Evolutionary conservation across 306 rosid species (phyloP).

Genomic region (Leucaena leucocephala): DNA sequence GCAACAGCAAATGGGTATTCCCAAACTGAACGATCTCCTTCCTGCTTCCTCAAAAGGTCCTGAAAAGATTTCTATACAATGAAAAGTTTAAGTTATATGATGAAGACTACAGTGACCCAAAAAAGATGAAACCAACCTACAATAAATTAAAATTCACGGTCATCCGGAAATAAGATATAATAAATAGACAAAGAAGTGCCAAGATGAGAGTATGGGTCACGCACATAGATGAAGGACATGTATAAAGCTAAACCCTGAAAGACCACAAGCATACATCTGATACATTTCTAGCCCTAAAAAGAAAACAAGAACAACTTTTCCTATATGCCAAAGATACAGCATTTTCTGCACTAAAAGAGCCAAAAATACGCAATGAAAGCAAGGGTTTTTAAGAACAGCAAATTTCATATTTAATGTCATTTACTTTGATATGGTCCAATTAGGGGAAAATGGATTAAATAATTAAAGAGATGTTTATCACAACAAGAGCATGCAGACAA

Average conservation of each 20-base stretch:
- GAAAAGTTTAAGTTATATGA: slow-evolving; percentile 36
- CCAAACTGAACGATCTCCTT: slow-evolving; percentile 98
- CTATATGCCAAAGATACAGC: slow-evolving; percentile 12
- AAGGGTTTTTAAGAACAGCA: slow-evolving; percentile 7
- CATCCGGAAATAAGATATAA: slow-evolving; percentile 2
- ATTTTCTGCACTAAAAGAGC: slow-evolving; percentile 24
- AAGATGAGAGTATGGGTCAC: neutral
- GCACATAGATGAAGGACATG: slow-evolving; percentile 17
- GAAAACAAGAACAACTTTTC: neutral
- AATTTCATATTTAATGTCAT: neutral
- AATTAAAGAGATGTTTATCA: neutral
- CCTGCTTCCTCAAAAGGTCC: slow-evolving; percentile 93
- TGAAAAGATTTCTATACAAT: slow-evolving; percentile 89
- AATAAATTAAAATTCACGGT: neutral
- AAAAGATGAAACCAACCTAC: slow-evolving; percentile 6
- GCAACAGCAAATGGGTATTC: slow-evolving; percentile 99
- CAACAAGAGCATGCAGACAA: neutral
- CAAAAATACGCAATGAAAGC: slow-evolving; percentile 2
- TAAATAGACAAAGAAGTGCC: slow-evolving; percentile 10
- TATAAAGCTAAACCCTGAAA: slow-evolving; percentile 8
- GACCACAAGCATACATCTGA: slow-evolving; percentile 11
- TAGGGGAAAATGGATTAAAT: neutral
- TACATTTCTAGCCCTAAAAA: slow-evolving; percentile 5
- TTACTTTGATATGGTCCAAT: neutral
- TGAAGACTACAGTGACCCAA: neutral